Base-by-base conservation (phyloP, 164 flowering plant genomes). In the Tetracentron sinense region DNA sequence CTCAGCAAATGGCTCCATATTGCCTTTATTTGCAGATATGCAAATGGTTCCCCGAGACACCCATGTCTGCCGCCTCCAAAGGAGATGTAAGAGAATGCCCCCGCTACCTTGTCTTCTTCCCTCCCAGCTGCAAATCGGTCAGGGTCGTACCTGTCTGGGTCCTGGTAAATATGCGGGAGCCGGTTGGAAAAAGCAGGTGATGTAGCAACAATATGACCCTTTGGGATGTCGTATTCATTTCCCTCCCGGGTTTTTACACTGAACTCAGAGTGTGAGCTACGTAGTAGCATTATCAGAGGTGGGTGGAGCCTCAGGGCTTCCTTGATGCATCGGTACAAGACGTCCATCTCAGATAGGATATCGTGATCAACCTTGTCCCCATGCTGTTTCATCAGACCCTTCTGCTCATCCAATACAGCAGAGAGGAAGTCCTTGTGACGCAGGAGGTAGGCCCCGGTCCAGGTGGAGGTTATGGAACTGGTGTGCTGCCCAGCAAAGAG, bases 401-500 rank as follows among this genome's bases (percentile, higher is more conserved):
- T 82, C 81, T 91, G 98, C 74, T 94, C 98, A 28, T 87, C 88
- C 67, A 77, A 17, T 12, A 80, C 97, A 22, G 85, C 83, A 2
- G 91, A 69, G 23, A 89, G 65, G 79, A 63, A 82, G 52, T 86
- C 66, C 56, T 78, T 77, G 79, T 86, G 62, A 26, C 77, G 56
- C 25, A 93, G 81, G 58, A 93, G 95, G 74, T 93, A 91, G 12
- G 97, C 96, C 5, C 98, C 98, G 0, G 97, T 87, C 97, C 98
- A 93, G 6, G 86, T 82, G 49, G 97, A 88, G 55, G 97, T 93
- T 61, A 93, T 93, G 59, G 96, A 90, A 69, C 97, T 90, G 48
- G 98, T 93, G 81, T 93, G 98, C 73, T 93, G 98, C 28, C 98
- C 98, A 7, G 97, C 98, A 66, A 93, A 93, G 16, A 93, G 85